phyloP scores from a whole-genome alignment of 768 basidiomycete species.

The Pilatotrama ljubarskyi region DNA sequence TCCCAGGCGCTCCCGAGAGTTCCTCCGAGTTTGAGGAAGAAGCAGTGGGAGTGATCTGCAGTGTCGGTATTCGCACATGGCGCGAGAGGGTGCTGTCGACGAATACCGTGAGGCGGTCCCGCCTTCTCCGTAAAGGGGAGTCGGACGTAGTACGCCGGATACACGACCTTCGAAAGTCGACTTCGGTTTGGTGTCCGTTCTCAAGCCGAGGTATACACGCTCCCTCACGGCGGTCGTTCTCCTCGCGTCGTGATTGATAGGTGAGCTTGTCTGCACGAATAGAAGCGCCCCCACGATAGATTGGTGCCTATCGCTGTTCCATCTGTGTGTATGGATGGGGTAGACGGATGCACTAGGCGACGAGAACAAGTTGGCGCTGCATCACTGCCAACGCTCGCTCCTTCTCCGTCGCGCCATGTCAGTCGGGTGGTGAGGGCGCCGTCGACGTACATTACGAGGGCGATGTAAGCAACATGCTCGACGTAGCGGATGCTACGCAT shows the following conservation, averaged over 20 bases:
- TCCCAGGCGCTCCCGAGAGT: constrained; percentile 4
- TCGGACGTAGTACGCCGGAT: not conserved
- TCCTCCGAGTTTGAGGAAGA: not conserved
- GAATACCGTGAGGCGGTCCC: not conserved
- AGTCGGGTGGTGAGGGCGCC: not conserved
- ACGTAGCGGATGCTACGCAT: not conserved
- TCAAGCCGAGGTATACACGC: constrained; percentile 3
- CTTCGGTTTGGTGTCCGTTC: not conserved
- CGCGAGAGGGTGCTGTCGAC: not conserved
- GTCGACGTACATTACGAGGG: not conserved
- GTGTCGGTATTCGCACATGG: not conserved
- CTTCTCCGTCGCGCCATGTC: not conserved
- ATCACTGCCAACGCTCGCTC: not conserved
- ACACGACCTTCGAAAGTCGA: not conserved
- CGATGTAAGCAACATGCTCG: not conserved
- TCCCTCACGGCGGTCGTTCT: not conserved
- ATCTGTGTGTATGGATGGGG: not conserved
- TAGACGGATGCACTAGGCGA: not conserved
- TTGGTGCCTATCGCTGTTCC: not conserved
- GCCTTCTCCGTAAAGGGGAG: not conserved
- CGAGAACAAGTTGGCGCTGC: not conserved
- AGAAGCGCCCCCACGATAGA: constrained; percentile 2
- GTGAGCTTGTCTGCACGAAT: not conserved
- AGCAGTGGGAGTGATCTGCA: not conserved
- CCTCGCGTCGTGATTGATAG: not conserved